phyloP scores from a whole-genome alignment of 257 asterid species.

The Mentha longifolia region DNA sequence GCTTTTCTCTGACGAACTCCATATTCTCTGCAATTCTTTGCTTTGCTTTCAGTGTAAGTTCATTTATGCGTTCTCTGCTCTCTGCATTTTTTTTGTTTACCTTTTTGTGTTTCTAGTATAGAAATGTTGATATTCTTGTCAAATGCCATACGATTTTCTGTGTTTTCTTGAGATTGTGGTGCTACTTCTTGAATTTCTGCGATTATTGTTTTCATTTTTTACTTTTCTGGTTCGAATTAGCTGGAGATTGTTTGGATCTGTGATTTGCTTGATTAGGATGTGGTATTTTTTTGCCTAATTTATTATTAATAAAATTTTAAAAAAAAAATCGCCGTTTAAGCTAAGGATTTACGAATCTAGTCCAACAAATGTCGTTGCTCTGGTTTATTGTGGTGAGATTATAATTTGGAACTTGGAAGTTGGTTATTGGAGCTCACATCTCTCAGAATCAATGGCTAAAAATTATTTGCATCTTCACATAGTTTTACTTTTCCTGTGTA shows the following conservation, averaged over 20 bases:
- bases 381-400: slow-evolving; percentile 5
- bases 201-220: background rate
- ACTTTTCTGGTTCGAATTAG: slow-evolving; percentile 10
- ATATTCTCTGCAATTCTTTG: slow-evolving; percentile 53
- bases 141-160: slow-evolving; percentile 12
- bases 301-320: no score
- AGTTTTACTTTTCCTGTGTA: slow-evolving; percentile 11
- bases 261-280: slow-evolving; percentile 24
- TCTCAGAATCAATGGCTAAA: slow-evolving; percentile 7
- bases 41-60: slow-evolving; percentile 70
- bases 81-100: slow-evolving; percentile 10
- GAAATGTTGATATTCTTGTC: background rate
- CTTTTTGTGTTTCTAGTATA: slow-evolving; percentile 3
- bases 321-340: slow-evolving; percentile 26
- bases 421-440: slow-evolving; percentile 14
- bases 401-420: slow-evolving; percentile 2
- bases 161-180: slow-evolving; percentile 20
- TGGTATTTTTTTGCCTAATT: background rate
- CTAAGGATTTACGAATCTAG: slow-evolving; percentile 20
- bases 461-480: slow-evolving; percentile 16
- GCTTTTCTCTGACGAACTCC: slow-evolving; percentile 40
- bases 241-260: slow-evolving; percentile 44
- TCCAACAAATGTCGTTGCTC: background rate
- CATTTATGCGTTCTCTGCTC: slow-evolving; percentile 19
- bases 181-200: slow-evolving; percentile 21